Conservation (phyloP, 345 rosid species). For the Gossypium arboreum region DNA sequence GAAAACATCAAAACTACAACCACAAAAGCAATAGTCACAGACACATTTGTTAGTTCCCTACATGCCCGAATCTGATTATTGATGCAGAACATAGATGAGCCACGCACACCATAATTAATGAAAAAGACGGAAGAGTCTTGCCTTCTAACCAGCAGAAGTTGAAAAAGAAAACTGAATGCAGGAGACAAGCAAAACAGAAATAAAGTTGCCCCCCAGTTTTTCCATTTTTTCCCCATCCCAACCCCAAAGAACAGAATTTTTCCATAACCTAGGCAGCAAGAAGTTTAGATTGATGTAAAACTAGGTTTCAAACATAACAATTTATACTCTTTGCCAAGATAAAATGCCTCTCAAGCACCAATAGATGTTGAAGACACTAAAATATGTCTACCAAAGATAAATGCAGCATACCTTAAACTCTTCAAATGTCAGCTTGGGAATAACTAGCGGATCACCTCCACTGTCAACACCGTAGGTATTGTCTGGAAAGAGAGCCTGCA, state of each 20-base stretch:
- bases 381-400: not conserved
- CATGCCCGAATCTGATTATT: not conserved
- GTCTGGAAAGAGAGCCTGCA: constrained; percentile 84
- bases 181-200: not conserved
- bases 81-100: not conserved
- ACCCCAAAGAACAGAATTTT: not conserved
- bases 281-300: not conserved
- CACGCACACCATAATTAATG: not conserved
- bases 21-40: not conserved
- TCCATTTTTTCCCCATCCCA: not conserved
- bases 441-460: constrained; percentile 92
- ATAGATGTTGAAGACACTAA: not conserved
- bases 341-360: not conserved
- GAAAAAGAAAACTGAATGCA: constrained; percentile 5
- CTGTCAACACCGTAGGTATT: constrained; percentile 97
- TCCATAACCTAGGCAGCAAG: not conserved
- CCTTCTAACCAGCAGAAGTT: not conserved
- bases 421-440: constrained; percentile 81
- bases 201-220: not conserved
- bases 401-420: constrained; percentile 64
- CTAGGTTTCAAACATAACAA: not conserved
- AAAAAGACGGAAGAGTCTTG: not conserved
- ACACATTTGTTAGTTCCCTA: not conserved
- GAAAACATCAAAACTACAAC: constrained; percentile 2
- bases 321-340: constrained; percentile 4